phyloP scores from a whole-genome alignment of 2,329 filamentous ascomycete species.

The Cercospora sp. region DNA sequence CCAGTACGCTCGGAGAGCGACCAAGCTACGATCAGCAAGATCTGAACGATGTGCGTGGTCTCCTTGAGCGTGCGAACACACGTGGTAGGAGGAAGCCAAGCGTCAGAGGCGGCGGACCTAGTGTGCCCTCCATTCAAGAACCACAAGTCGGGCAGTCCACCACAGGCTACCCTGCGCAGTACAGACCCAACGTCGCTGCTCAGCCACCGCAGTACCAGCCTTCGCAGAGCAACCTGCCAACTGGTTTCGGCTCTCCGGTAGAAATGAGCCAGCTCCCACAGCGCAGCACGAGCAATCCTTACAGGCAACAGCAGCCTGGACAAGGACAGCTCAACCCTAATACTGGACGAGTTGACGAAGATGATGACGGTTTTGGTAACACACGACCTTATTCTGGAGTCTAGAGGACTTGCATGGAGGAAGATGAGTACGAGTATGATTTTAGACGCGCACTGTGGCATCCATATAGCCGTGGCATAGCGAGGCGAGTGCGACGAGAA shows the following conservation, averaged over 20 bases:
- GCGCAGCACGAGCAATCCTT: conserved; percentile 31
- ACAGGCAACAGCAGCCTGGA: conserved; percentile 16
- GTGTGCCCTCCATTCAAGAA: conserved; percentile 37
- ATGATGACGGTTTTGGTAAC: conserved; percentile 25
- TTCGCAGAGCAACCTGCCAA: conserved; percentile 18
- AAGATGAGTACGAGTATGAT: not conserved
- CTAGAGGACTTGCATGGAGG: conserved; percentile 15
- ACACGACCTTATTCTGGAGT: conserved; percentile 28
- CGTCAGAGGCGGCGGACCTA: conserved; percentile 19
- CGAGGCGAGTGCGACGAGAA: not conserved
- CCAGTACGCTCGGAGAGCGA: conserved; percentile 40
- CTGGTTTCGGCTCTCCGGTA: conserved; percentile 14
- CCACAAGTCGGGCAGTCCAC: conserved; percentile 17
- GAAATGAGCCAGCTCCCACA: conserved; percentile 30
- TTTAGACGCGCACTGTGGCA: not conserved
- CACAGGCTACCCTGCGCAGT: conserved; percentile 11
- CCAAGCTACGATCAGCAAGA: conserved; percentile 47
- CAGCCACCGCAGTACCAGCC: conserved; percentile 21
- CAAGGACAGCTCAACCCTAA: conserved; percentile 8
- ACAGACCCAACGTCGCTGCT: conserved; percentile 15
- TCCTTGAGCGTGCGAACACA: conserved; percentile 48
- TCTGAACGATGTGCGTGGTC: conserved; percentile 48
- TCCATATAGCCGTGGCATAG: conserved; percentile 1
- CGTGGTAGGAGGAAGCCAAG: conserved; percentile 45
- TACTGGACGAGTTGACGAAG: conserved; percentile 21